These are phyloP conservation scores for Silene coronaria DNA, from an alignment of 179 eudicot genomes.

Conservation along the genomic window DNA sequence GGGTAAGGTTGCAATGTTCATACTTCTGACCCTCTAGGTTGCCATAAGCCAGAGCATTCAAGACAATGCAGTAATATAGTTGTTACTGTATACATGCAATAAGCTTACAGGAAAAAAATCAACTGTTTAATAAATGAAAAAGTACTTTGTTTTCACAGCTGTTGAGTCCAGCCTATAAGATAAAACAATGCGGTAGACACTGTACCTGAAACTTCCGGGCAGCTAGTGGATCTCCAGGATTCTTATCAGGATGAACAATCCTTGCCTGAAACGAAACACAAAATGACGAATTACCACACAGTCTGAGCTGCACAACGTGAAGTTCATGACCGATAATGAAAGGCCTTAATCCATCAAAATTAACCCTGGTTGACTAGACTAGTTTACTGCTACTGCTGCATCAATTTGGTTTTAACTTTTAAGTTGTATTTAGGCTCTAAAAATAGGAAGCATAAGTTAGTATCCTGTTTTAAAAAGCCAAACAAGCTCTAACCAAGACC, in stretches of 20 bases:
- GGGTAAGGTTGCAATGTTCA: background rate
- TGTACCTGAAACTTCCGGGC: constrained; percentile 80
- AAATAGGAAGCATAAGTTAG: background rate
- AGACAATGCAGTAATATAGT: background rate
- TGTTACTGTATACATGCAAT: background rate
- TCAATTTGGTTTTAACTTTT: background rate
- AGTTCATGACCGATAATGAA: background rate
- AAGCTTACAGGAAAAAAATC: background rate
- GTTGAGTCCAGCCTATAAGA: background rate
- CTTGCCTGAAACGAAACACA: constrained; percentile 59
- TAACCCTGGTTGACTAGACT: background rate
- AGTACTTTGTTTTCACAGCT: background rate
- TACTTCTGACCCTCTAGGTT: background rate
- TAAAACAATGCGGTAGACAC: background rate
- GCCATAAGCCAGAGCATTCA: background rate
- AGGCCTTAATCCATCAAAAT: background rate
- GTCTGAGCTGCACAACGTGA: background rate
- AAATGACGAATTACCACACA: background rate
- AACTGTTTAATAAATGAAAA: background rate
- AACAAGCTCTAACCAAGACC: background rate
- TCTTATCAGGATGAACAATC: constrained; percentile 87
- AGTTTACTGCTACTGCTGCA: background rate
- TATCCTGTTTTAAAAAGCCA: background rate
- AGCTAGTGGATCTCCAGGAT: constrained; percentile 82
- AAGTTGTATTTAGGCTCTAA: background rate